Conservation (phyloP, 1,284 basidiomycete genomes). For the Malassezia sp. region DNA sequence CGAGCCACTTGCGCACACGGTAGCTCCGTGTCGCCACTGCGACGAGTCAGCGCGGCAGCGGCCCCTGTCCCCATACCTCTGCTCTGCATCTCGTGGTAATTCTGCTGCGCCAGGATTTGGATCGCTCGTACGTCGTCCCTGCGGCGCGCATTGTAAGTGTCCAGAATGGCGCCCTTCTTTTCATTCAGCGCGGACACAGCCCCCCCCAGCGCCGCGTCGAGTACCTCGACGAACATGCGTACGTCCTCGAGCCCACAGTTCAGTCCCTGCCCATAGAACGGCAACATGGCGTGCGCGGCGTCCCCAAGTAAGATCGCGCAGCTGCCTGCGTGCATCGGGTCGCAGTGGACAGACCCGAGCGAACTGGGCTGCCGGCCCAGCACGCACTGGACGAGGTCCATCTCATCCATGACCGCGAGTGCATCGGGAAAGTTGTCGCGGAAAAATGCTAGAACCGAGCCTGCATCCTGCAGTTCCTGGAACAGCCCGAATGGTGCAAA, state of each 20-base stretch:
- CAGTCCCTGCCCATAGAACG: constrained; percentile 91
- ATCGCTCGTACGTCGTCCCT: constrained; percentile 82
- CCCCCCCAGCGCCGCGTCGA: constrained; percentile 49
- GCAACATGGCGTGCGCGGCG: constrained; percentile 91
- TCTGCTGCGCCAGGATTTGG: constrained; percentile 77
- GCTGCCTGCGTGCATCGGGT: constrained; percentile 80
- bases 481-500: constrained; percentile 78
- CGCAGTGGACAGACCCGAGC: constrained; percentile 78
- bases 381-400: constrained; percentile 64
- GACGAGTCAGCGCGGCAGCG: too few species aligned
- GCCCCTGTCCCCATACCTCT: constrained; percentile 38
- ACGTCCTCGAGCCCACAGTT: constrained; percentile 98
- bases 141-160: constrained; percentile 65
- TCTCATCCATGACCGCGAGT: constrained; percentile 67
- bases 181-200: neutral
- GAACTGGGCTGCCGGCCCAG: constrained; percentile 71
- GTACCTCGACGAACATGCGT: constrained; percentile 65
- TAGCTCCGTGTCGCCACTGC: constrained; percentile 69
- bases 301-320: constrained; percentile 81
- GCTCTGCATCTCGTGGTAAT: constrained; percentile 93
- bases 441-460: constrained; percentile 61
- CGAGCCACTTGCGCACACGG: constrained; percentile 67
- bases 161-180: constrained; percentile 52
- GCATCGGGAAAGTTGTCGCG: constrained; percentile 74
- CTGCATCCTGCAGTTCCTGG: constrained; percentile 17